Base-by-base conservation (phyloP, 371 early-diverging fungal genomes). In the Nematocida parisii region DNA sequence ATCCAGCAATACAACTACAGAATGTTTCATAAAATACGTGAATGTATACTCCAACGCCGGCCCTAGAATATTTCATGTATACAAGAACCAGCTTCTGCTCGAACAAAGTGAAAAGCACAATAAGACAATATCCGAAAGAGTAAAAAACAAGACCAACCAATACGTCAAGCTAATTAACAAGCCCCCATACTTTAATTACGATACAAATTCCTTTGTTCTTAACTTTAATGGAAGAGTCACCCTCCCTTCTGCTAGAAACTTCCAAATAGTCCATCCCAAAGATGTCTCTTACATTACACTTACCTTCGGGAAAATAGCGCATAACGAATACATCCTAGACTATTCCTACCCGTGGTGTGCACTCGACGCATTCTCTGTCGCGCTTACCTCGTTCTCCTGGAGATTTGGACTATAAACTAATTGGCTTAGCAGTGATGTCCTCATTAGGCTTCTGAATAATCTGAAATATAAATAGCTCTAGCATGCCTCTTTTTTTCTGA, bases 161-260 rank as follows among this genome's bases (percentile, higher is more conserved):
- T 71, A 85, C 66, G 33, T 83, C 39, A n/a, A 56, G 18, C 71
- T 86, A 42, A 46, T 39, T 24, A 87, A 87, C 72, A 87, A 85
- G 61, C 75, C 83, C 56, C 87, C 87, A 13, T 82, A 82, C n/a
- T 90, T 88, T 88, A 90, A 89, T 84, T 91, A 91, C 85, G 95
- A 94, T 71, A 93, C 92, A 5, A 91, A 92, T 83, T 92, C 94
- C 5, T 95, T 93, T 88, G 93, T 93, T 0, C 86, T 97, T 20
- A 95, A 96, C 84, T 96, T 96, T 85, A 93, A 91, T 72, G 93
- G 93, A 6, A 88, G 96, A 15, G 95, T 96, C 0, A 92, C 93
- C 20, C 86, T 91, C 83, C 93, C 96, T 6, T 93, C 93, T 4
- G 95, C 95, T 46, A 95, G 95, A 84, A 97, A 96, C 86, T 95